Evolutionary conservation across 768 basidiomycete species (phyloP).

Genomic region (Zangia roseola): DNA sequence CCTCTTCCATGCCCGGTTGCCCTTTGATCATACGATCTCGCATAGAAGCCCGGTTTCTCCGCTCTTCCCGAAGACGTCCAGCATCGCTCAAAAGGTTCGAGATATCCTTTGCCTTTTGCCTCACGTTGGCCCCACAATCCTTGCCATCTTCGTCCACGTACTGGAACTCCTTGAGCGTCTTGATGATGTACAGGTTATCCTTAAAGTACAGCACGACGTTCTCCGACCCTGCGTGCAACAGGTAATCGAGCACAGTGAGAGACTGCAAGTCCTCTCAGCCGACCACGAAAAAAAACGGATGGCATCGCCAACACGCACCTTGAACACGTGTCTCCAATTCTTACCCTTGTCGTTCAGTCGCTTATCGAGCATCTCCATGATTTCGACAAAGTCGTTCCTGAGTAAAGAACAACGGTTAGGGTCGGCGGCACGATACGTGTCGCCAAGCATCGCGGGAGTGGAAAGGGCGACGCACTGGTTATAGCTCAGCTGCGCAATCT

Average conservation of each 20-base stretch:
- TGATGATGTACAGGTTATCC: constrained; percentile 96
- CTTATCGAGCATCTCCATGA: constrained; percentile 99
- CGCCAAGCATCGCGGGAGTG: neutral
- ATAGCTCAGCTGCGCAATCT: constrained; percentile 94
- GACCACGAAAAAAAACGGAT: neutral
- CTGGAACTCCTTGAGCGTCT: constrained; percentile 98
- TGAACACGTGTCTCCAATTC: constrained; percentile 99
- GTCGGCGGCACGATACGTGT: neutral
- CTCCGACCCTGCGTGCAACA: constrained; percentile 93
- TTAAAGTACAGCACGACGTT: constrained; percentile 98
- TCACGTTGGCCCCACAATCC: constrained; percentile 97
- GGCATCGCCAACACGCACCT: constrained; percentile 48
- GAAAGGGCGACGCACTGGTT: constrained; percentile 66
- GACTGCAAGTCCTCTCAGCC: constrained; percentile 46
- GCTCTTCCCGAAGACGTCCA: constrained; percentile 78
- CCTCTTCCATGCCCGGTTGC: constrained; percentile 35
- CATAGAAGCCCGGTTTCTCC: constrained; percentile 84
- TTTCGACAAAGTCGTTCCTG: constrained; percentile 95
- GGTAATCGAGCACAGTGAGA: constrained; percentile 92
- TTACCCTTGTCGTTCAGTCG: constrained; percentile 98
- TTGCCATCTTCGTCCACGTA: constrained; percentile 93
- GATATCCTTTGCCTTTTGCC: constrained; percentile 98
- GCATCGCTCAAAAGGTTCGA: constrained; percentile 91
- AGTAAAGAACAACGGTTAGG: neutral
- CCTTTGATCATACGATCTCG: constrained; percentile 89